A percentile compares a stretch with the other conserved stretches of the same genome.
Evolutionary conservation across 805 yeast genomes (phyloP).

Genomic region (Kuraishia hungarica): DNA sequence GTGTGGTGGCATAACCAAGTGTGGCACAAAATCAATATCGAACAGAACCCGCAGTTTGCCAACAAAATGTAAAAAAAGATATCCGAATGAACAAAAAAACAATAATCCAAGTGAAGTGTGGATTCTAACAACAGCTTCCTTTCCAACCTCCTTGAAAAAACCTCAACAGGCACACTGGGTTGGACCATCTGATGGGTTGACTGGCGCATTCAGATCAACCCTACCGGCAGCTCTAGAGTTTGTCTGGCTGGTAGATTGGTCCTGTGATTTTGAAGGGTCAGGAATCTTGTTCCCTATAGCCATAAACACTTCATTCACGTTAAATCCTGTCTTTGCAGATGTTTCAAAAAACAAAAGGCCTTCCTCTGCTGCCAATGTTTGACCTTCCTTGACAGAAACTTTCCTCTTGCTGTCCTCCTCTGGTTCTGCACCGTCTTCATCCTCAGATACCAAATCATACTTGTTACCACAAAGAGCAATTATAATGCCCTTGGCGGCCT

Average conservation of each 20-base stretch:
- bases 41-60: neutral
- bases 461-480: constrained; percentile 95
- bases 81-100: constrained; percentile 1
- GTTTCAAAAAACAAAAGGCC: constrained; percentile 88
- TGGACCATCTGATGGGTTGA: constrained; percentile 11
- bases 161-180: constrained; percentile 26
- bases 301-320: constrained; percentile 85
- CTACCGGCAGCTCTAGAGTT: constrained; percentile 15
- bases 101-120: neutral
- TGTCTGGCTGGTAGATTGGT: constrained; percentile 8
- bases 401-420: constrained; percentile 52
- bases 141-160: constrained; percentile 1
- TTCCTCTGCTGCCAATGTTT: constrained; percentile 83
- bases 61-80: neutral
- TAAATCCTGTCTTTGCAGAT: constrained; percentile 83
- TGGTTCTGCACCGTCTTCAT: constrained; percentile 5
- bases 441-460: constrained; percentile 55
- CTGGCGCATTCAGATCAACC: constrained; percentile 28
- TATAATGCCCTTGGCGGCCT: constrained; percentile 84
- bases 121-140: neutral
- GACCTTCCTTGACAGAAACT: constrained; percentile 82
- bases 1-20: neutral
- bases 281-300: constrained; percentile 89
- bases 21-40: neutral
- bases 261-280: constrained; percentile 16